These are phyloP conservation scores for Durio zibethinus DNA, from an alignment of 345 rosid genomes.

Conservation along the genomic window DNA sequence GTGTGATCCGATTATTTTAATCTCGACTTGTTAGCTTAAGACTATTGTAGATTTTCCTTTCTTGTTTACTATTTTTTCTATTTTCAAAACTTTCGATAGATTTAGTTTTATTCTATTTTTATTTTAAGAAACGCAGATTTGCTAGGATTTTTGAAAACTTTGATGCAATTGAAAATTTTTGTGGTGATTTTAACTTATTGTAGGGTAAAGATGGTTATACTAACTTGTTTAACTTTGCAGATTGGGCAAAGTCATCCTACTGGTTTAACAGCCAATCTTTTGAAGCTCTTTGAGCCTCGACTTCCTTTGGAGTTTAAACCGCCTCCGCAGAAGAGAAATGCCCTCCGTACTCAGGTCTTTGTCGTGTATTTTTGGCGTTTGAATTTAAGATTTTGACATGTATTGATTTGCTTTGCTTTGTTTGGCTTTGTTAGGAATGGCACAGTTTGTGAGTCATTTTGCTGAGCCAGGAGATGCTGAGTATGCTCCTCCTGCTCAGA, in stretches of 20 bases:
- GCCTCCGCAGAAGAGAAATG: slow-evolving; percentile 89
- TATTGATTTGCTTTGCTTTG: slow-evolving; percentile 4
- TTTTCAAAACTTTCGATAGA: background rate
- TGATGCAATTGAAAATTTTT: background rate
- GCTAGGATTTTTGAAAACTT: background rate
- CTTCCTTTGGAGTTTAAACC: slow-evolving; percentile 82
- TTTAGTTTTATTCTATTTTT: background rate
- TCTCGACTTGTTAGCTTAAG: background rate
- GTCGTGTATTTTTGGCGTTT: background rate
- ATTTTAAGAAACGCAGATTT: background rate
- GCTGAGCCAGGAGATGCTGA: slow-evolving; percentile 88
- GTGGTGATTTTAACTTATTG: background rate
- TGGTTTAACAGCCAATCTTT: slow-evolving; percentile 74
- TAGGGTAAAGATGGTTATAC: background rate
- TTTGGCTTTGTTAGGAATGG: slow-evolving; percentile 59
- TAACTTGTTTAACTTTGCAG: slow-evolving; percentile 36
- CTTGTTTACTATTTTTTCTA: background rate
- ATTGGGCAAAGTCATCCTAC: slow-evolving; percentile 98
- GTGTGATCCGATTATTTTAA: background rate
- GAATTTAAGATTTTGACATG: background rate
- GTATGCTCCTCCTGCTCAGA: slow-evolving; percentile 76
- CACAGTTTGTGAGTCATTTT: slow-evolving; percentile 79
- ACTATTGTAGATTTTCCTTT: background rate
- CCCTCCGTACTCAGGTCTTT: slow-evolving; percentile 63
- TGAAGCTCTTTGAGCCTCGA: slow-evolving; percentile 95